Conservation (phyloP, 805 yeast species). For the Saturnispora serradocipensis region DNA sequence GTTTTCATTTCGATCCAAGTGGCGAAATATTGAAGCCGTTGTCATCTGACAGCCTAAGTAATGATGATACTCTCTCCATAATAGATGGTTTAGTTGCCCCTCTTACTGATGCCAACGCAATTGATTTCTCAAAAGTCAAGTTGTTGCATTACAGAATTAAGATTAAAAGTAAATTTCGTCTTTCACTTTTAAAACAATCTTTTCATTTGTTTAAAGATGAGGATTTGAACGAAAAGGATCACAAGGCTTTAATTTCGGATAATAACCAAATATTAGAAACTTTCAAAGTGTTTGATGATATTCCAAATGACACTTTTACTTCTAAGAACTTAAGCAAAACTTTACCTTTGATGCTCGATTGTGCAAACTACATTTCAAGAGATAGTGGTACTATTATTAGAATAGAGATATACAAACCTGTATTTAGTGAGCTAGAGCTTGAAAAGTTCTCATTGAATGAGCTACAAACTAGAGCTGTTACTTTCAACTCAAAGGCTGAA, state of each 20-base stretch:
- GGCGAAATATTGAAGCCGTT: neutral
- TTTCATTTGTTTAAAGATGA: conserved; percentile 23
- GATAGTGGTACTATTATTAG: conserved; percentile 40
- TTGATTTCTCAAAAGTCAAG: conserved; percentile 14
- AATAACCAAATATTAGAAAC: neutral
- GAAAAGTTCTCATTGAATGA: conserved; percentile 37
- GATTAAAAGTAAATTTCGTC: conserved; percentile 17
- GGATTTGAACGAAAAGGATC: conserved; percentile 21
- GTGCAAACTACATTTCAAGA: conserved; percentile 38
- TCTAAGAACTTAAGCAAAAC: conserved; percentile 10
- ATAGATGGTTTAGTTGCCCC: conserved; percentile 23
- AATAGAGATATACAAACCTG: conserved; percentile 43
- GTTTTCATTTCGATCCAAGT: conserved; percentile 14
- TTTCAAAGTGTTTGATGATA: conserved; percentile 3
- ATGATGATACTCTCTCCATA: conserved; percentile 14
- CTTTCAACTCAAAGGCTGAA: conserved; percentile 21
- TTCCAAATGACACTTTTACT: conserved; percentile 1
- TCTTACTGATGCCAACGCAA: conserved; percentile 1
- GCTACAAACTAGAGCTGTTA: conserved; percentile 43
- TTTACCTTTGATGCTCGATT: conserved; percentile 33
- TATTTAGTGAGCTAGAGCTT: conserved; percentile 40
- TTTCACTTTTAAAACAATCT: conserved; percentile 16
- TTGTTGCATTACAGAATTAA: conserved; percentile 23
- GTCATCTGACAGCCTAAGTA: neutral
- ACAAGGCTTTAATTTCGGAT: conserved; percentile 16